Evolutionary conservation across 2,329 filamentous ascomycete species (phyloP).

Genomic region (Sordariomycetes sp.): DNA sequence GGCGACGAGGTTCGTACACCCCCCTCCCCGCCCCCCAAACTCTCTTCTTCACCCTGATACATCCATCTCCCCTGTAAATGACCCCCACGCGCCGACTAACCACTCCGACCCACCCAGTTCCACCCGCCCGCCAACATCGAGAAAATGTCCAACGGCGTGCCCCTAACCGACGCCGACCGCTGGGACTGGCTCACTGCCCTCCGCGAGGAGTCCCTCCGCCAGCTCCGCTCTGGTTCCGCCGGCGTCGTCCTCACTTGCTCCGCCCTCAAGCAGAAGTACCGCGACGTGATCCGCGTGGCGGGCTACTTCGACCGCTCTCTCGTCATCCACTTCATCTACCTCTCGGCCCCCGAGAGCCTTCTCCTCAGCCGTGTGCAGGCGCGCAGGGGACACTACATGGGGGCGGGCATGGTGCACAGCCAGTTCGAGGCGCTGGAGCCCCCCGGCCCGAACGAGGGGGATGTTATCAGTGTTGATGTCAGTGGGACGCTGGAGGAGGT

Average conservation of each 20-base stretch:
- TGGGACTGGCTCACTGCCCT: constrained; percentile 92
- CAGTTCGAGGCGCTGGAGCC: constrained; percentile 83
- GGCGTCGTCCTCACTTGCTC: constrained; percentile 95
- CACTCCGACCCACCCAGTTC: constrained; percentile 37
- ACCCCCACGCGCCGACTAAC: constrained; percentile 4
- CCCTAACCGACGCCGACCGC: constrained; percentile 82
- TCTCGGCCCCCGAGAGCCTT: constrained; percentile 63
- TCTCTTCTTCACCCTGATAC: too few species aligned
- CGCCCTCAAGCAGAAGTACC: constrained; percentile 91
- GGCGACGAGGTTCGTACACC: constrained; percentile 55
- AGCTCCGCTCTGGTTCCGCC: constrained; percentile 40
- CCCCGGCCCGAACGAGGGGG: constrained; percentile 55
- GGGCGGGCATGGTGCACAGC: constrained; percentile 85
- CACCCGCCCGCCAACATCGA: constrained; percentile 69
- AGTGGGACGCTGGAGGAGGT: constrained; percentile 45
- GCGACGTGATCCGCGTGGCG: constrained; percentile 76
- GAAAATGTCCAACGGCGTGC: constrained; percentile 78
- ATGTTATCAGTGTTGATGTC: constrained; percentile 61
- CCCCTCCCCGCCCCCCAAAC: too few species aligned
- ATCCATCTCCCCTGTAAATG: background rate
- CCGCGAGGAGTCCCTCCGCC: constrained; percentile 51
- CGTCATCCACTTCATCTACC: constrained; percentile 86
- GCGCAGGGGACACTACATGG: constrained; percentile 87
- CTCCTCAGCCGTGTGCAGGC: constrained; percentile 62
- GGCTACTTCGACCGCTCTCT: constrained; percentile 61